Evolutionary conservation across 345 rosid species (phyloP).

Genomic region (Xanthoceras sorbifolium): DNA sequence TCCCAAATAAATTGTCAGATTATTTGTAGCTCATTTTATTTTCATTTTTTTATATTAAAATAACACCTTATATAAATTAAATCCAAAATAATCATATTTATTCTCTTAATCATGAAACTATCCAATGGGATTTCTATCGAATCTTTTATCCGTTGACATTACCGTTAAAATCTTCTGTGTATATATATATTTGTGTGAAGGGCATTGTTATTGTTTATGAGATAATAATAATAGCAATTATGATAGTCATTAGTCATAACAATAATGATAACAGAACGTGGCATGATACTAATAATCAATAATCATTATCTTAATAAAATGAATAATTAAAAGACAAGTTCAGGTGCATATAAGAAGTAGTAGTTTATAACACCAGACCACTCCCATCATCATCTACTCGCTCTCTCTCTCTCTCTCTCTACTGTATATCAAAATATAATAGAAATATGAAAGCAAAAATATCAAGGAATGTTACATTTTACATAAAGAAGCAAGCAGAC

Average conservation of each 20-base stretch:
- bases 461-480: slow-evolving; percentile 17
- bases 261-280: not conserved
- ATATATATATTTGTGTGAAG: not conserved
- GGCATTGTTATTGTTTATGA: slow-evolving; percentile 25
- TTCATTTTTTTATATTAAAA: too few relatives aligned
- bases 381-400: not conserved
- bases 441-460: not conserved
- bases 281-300: slow-evolving; percentile 16
- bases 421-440: not conserved
- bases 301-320: not conserved
- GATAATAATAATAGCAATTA: slow-evolving; percentile 6
- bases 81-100: not conserved
- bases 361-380: not conserved
- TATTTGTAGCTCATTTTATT: not conserved
- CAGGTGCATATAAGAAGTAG: not conserved
- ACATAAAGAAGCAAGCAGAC: slow-evolving; percentile 36
- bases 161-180: not conserved
- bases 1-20: too few relatives aligned
- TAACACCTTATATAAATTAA: not conserved
- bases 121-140: not conserved
- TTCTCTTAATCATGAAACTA: not conserved
- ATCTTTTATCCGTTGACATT: not conserved
- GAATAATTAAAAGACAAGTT: not conserved
- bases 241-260: slow-evolving; percentile 12
- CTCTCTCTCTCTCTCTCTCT: not conserved